phyloP scores from a whole-genome alignment of 2,329 filamentous ascomycete species.

The Phoma sp. region DNA sequence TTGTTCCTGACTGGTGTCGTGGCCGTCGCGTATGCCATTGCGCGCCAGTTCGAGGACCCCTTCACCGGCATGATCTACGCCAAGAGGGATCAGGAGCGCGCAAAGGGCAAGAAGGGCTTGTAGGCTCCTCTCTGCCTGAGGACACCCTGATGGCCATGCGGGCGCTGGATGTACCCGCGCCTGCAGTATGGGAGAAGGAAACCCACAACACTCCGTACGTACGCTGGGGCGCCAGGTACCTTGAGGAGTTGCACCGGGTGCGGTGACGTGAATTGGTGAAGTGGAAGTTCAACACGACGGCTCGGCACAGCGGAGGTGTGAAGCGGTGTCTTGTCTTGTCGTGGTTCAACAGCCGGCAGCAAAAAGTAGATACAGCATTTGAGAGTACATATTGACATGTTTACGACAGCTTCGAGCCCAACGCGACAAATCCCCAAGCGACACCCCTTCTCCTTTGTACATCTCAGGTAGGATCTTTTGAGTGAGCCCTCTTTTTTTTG shows the following conservation, averaged over 20 bases:
- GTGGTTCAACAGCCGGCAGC: constrained; percentile 22
- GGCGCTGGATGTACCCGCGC: too few relatives aligned
- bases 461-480: neutral
- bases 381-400: constrained; percentile 19
- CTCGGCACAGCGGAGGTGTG: constrained; percentile 18
- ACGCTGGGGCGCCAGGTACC: neutral
- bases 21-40: constrained; percentile 77
- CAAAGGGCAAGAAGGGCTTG: constrained; percentile 46
- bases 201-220: too few relatives aligned
- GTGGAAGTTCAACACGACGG: constrained; percentile 19
- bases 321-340: constrained; percentile 1
- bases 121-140: constrained; percentile 2
- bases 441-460: constrained; percentile 8
- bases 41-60: constrained; percentile 87
- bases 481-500: neutral
- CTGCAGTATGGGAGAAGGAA: too few relatives aligned
- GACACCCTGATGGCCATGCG: too few relatives aligned
- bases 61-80: constrained; percentile 94
- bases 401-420: constrained; percentile 19
- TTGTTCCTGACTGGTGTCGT: constrained; percentile 77
- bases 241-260: neutral
- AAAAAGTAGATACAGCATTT: constrained; percentile 18
- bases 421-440: constrained; percentile 23
- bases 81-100: constrained; percentile 70
- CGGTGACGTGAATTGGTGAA: constrained; percentile 1